Conservation (phyloP, 2,329 filamentous ascomycete species). For the Scytalidium lignicola region DNA sequence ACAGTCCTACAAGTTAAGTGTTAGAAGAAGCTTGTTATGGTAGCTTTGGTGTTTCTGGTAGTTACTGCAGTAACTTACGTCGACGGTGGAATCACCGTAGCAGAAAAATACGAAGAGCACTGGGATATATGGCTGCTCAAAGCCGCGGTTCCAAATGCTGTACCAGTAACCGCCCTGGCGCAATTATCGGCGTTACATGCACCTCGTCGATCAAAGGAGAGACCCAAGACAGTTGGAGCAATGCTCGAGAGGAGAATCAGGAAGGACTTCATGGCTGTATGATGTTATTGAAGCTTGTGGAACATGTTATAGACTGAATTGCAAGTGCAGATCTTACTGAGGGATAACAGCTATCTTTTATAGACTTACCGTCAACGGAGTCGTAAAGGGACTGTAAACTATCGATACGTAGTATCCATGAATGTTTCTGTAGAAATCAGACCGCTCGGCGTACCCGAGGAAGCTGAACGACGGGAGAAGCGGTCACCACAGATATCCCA, state of each 20-base stretch:
- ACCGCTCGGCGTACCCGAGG: too few species aligned
- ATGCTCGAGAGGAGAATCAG: neutral
- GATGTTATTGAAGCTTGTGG: conserved; percentile 60
- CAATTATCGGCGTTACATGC: neutral
- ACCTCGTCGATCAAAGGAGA: neutral
- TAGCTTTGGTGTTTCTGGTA: neutral
- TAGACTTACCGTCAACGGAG: neutral
- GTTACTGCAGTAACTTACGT: neutral
- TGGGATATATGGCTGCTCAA: neutral
- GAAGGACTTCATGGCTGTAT: neutral
- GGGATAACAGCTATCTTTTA: neutral
- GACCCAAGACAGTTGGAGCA: neutral
- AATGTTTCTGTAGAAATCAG: too few species aligned
- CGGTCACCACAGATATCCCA: too few species aligned
- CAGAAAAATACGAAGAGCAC: neutral
- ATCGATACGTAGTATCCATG: too few species aligned
- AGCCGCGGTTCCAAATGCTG: neutral
- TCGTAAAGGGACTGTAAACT: too few species aligned
- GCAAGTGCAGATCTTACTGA: conserved; percentile 49
- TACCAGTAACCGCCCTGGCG: neutral
- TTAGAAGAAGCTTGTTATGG: neutral
- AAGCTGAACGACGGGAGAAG: too few species aligned
- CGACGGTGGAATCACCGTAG: neutral
- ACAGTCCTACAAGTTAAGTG: neutral
- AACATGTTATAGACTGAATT: conserved; percentile 83